Evolutionary conservation across 306 rosid genomes (phyloP).

Genomic region (Pterocarpus macrocarpus): DNA sequence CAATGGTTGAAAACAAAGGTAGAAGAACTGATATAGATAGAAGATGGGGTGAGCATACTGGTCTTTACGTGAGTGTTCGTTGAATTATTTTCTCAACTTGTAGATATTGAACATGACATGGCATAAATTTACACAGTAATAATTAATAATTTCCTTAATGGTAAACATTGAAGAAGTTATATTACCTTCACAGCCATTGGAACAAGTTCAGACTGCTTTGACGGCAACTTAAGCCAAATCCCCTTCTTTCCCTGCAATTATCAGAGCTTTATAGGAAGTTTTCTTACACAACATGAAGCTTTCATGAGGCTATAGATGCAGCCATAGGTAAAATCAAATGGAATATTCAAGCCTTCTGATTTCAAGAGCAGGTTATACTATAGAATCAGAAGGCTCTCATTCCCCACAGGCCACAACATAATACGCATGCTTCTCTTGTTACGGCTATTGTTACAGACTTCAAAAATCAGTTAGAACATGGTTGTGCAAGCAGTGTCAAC

Average conservation of each 20-base stretch:
- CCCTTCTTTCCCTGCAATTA: slow-evolving; percentile 90
- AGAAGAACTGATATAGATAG: too few relatives aligned
- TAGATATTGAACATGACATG: neutral
- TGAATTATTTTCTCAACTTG: slow-evolving; percentile 8
- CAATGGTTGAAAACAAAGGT: neutral
- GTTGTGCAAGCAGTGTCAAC: too few relatives aligned
- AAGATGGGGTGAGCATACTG: neutral
- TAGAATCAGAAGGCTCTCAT: too few relatives aligned
- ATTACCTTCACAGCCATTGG: slow-evolving; percentile 91
- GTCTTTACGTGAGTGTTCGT: neutral
- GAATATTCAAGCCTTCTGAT: too few relatives aligned
- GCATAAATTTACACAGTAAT: too few relatives aligned
- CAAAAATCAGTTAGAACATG: too few relatives aligned
- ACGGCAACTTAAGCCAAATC: slow-evolving; percentile 87
- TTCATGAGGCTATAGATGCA: neutral
- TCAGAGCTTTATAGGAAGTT: neutral
- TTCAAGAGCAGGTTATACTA: too few relatives aligned
- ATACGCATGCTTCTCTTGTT: too few relatives aligned
- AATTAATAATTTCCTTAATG: too few relatives aligned
- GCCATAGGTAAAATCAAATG: too few relatives aligned
- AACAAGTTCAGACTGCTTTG: slow-evolving; percentile 77
- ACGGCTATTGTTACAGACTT: too few relatives aligned
- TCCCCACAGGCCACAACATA: too few relatives aligned
- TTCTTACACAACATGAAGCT: slow-evolving; percentile 10
- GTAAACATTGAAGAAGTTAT: slow-evolving; percentile 37